Base-by-base conservation (phyloP, 2,329 filamentous ascomycete species). In the Aspergillus cejpii region DNA sequence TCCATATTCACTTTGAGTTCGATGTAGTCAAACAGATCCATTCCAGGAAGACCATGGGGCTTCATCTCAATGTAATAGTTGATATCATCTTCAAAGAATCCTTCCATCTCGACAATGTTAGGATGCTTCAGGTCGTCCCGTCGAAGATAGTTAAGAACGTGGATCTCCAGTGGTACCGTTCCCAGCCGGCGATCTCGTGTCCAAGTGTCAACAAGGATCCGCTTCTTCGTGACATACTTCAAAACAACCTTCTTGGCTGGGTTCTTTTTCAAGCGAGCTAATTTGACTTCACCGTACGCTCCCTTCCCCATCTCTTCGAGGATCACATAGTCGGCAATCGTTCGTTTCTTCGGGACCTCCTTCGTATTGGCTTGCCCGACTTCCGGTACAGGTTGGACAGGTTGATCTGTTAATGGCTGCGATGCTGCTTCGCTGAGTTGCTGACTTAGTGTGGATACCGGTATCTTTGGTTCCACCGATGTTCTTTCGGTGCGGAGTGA, bases 61-160 rank as follows among this genome's bases (percentile, higher is more conserved):
- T 86, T 77, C 67, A 97, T 98, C 66, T 97, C 92, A 56, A 98
- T 98, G 67, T 98, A 98, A 70, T 98, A 98, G 62, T 98, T 97
- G 54, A 73, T 55, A 44, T 75, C 71, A 27, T 75, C 73, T 52
- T 84, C 80, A 58, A 84, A 84, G 63, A 83, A 84, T 41, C 81
- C 80, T 40, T 78, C 74, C 80, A 84, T 84, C 58, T 83, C 80
- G 34, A 84, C 79, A 50, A 84, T 83, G 50, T 83, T 83, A 2
- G 77, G 74, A 58, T 84, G 80, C 47, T 74, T 75, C 50, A 81
- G 70, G 19, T 77, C 80, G 48, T 83, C 89, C 23, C 84, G 79
- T 20, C 89, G 82, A 8, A 98, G 79, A 61, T 91, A 98, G 66
- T 98, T 89, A 12, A 98, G 74, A 27, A 98, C 92, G 59, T 98